Base-by-base conservation (phyloP, 2,329 filamentous ascomycete genomes). In the Curvularia spicifera region DNA sequence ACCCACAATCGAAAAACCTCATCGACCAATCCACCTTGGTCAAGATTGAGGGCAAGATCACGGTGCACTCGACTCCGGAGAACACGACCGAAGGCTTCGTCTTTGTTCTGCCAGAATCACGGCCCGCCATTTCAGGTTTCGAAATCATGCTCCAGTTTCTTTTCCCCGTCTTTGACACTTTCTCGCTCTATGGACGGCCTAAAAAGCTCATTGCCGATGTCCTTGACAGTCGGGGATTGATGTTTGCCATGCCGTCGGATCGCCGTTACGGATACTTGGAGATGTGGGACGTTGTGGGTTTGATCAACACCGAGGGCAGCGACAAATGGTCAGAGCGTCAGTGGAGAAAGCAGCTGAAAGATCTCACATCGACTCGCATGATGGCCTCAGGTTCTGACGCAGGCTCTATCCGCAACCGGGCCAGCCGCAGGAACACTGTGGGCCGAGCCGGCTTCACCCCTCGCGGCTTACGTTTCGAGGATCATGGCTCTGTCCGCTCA, bases 201-300 rank as follows among this genome's bases (percentile, higher is more conserved):
- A 90, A 87, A 28, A 88, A 91, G 60, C 83, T 99, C 44, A 88
- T 97, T 33, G 92, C 95, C 2, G 96, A 96, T 72, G 89, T 91
- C 0, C 85, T 93, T 44, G 93, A 98, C 76, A 83, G 91, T 4
- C 87, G 92, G 45, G 96, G 95, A 56, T 83, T 99, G 64, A 99
- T 99, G 95, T 99, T 98, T 76, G 95, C 93, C 5, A 96, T 99
- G 89, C 94, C 95, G 0, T 91, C 91, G 68, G 88, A 95, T 67
- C 87, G 89, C 52, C 86, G 91, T 64, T 96, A 96, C 70, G 93
- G 94, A 0, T 98, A 98, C 71, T 80, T 99, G 26, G 95, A 98
- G 71, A 87, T 93, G 35, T 79, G 93, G 55, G 95, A 99, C 72
- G 91, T 98, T 15, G 88, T 89, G 4, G 84, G 85, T 52, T 80